A percentile compares a stretch with the other conserved stretches of the same genome.
Conservation (phyloP, 1,284 basidiomycete species). For the Mycena sp. region DNA sequence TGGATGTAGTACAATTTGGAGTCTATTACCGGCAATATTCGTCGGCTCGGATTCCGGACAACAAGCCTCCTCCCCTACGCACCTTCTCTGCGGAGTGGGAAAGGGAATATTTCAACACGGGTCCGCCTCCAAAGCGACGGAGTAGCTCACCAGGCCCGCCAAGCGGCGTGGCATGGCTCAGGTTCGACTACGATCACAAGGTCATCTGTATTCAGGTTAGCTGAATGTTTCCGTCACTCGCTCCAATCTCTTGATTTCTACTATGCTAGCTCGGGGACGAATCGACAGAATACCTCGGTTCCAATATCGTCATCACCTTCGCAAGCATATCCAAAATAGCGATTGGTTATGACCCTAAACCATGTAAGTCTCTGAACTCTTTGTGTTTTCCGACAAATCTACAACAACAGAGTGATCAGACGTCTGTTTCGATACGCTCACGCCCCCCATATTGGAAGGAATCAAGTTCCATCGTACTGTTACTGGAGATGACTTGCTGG, state of each 20-base stretch:
- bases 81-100: constrained; percentile 75
- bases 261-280: constrained; percentile 61
- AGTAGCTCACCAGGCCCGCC: constrained; percentile 21
- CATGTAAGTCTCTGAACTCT: constrained; percentile 20
- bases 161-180: constrained; percentile 58
- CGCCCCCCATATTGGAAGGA: constrained; percentile 67
- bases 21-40: constrained; percentile 53
- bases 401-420: constrained; percentile 47
- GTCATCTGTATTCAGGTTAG: constrained; percentile 63
- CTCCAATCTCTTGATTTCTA: constrained; percentile 5
- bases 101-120: constrained; percentile 47
- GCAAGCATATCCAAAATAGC: constrained; percentile 67
- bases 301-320: constrained; percentile 63
- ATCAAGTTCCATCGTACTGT: constrained; percentile 63
- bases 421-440: constrained; percentile 71
- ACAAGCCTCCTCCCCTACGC: constrained; percentile 50
- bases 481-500: constrained; percentile 48
- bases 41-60: constrained; percentile 32
- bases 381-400: neutral
- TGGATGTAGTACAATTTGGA: constrained; percentile 72
- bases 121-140: neutral
- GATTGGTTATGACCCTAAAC: constrained; percentile 28
- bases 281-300: constrained; percentile 57
- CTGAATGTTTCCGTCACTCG: constrained; percentile 27
- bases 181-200: constrained; percentile 74